Evolutionary conservation across 1,139 yeast species (phyloP).

Genomic region (Hyphopichia burtonii): DNA sequence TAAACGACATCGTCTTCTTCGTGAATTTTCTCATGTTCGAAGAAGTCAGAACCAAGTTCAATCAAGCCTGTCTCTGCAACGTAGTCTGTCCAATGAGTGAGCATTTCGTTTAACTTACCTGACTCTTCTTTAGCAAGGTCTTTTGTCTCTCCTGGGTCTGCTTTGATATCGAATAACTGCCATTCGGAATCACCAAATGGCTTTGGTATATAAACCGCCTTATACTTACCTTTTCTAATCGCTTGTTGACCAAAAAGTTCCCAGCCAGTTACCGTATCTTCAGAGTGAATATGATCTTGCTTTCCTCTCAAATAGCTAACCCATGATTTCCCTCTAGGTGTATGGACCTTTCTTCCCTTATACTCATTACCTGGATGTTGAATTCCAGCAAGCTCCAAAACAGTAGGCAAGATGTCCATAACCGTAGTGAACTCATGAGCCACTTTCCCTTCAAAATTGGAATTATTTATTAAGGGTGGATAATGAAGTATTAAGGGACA

Average conservation of each 20-base stretch:
- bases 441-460: constrained; percentile 24
- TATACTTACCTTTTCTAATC: constrained; percentile 48
- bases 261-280: constrained; percentile 56
- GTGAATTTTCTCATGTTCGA: neutral
- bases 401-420: constrained; percentile 57
- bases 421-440: constrained; percentile 47
- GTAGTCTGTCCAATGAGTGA: constrained; percentile 51
- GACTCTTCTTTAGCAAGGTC: constrained; percentile 37
- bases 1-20: constrained; percentile 2
- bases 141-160: constrained; percentile 48
- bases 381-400: constrained; percentile 43
- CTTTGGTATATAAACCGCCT: constrained; percentile 48
- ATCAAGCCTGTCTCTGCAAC: constrained; percentile 56
- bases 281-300: constrained; percentile 34
- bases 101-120: constrained; percentile 34
- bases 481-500: constrained; percentile 49
- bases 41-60: constrained; percentile 24
- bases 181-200: constrained; percentile 51
- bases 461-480: constrained; percentile 27
- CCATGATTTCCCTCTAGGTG: constrained; percentile 46
- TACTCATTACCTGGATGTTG: constrained; percentile 42
- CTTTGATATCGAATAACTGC: constrained; percentile 46
- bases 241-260: constrained; percentile 58
- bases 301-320: constrained; percentile 23
- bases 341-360: constrained; percentile 37